Evolutionary conservation across 2,329 filamentous ascomycete genomes (phyloP).

Genomic region (Cordyceps cicadae): DNA sequence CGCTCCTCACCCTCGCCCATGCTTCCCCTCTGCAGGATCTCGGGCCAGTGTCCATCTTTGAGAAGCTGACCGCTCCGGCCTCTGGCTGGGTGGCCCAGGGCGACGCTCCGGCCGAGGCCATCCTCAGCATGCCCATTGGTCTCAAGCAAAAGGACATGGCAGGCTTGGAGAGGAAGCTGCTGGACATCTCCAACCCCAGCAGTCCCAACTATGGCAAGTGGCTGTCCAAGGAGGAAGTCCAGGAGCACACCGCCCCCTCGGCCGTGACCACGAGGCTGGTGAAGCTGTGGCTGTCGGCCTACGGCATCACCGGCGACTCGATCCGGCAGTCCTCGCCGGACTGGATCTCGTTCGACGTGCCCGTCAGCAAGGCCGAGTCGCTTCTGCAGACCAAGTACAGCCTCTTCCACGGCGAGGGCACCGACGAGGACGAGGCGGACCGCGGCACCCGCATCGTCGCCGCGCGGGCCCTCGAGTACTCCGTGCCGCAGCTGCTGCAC

Average conservation of each 20-base stretch:
- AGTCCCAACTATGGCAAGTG: slow-evolving; percentile 21
- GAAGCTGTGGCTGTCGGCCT: slow-evolving; percentile 16
- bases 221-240: slow-evolving; percentile 16
- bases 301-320: slow-evolving; percentile 3
- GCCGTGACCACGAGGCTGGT: slow-evolving; percentile 15
- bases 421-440: too few relatives aligned
- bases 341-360: slow-evolving; percentile 1
- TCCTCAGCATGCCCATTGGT: slow-evolving; percentile 5
- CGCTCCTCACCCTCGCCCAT: neutral
- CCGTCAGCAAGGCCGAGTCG: slow-evolving; percentile 4
- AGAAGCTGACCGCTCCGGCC: neutral
- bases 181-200: slow-evolving; percentile 18
- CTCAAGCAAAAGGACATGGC: slow-evolving; percentile 16
- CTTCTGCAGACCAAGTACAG: slow-evolving; percentile 2
- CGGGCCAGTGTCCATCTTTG: neutral
- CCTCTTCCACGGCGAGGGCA: neutral
- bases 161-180: slow-evolving; percentile 18
- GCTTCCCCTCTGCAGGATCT: neutral
- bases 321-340: neutral
- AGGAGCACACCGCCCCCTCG: slow-evolving; percentile 18
- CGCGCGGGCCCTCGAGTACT: slow-evolving; percentile 12
- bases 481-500: slow-evolving; percentile 12
- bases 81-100: neutral
- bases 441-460: too few relatives aligned
- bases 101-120: neutral